Evolutionary conservation across 768 basidiomycete genomes (phyloP).

Genomic region (Auriculariales sp.): DNA sequence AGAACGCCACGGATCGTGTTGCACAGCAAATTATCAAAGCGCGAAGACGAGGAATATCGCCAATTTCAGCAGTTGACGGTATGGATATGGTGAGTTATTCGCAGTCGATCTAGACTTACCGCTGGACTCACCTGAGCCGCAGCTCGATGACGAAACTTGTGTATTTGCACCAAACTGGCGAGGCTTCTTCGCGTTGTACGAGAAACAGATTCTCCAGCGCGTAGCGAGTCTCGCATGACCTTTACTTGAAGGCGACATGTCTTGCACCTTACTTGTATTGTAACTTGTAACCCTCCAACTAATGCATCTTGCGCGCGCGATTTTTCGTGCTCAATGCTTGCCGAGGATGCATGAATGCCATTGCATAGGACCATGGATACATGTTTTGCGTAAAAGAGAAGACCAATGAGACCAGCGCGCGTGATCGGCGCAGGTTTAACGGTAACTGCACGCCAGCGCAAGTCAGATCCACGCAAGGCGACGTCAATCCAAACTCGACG

Average conservation of each 20-base stretch:
- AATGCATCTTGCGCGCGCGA: conserved; percentile 2
- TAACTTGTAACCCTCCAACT: background rate
- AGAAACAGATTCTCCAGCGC: background rate
- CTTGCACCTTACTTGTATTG: no score
- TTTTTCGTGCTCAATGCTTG: no score
- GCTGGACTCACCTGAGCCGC: no score
- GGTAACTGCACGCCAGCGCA: conserved; percentile 42
- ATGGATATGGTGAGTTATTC: no score
- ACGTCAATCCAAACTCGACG: conserved; percentile 11
- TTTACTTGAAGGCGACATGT: background rate
- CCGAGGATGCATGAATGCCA: background rate
- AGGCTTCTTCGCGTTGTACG: background rate
- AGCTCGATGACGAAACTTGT: no score
- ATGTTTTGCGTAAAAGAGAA: background rate
- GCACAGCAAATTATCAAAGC: no score
- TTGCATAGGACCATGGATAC: background rate
- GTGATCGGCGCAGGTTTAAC: conserved; percentile 37
- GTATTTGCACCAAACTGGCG: background rate
- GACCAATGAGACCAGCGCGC: background rate
- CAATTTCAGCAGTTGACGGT: no score
- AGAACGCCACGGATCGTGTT: no score
- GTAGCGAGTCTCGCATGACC: background rate
- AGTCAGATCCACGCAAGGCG: background rate
- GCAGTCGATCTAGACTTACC: no score
- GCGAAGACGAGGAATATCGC: no score